Conservation (phyloP, 345 rosid genomes). For the Aquilaria malaccensis region DNA sequence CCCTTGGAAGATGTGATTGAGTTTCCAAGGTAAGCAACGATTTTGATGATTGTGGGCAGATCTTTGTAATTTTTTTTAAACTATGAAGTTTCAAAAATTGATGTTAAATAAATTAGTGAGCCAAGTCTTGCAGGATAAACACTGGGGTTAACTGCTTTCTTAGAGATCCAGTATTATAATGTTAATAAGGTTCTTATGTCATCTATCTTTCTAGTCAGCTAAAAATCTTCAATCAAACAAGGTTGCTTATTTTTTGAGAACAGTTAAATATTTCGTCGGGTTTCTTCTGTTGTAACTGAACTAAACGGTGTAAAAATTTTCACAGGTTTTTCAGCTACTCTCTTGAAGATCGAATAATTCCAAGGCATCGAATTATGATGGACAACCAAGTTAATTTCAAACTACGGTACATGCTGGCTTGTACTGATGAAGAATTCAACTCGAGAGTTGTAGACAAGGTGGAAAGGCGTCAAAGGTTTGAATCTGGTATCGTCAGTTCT, state of each 20-base stretch:
- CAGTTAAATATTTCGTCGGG: not conserved
- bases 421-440: conserved; percentile 60
- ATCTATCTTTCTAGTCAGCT: not conserved
- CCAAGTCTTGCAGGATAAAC: not conserved
- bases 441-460: conserved; percentile 50
- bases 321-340: conserved; percentile 92
- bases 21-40: conserved; percentile 62
- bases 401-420: conserved; percentile 67
- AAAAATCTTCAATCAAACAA: no score
- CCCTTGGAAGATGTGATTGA: conserved; percentile 80
- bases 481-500: conserved; percentile 25
- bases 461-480: conserved; percentile 55
- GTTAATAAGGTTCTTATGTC: not conserved
- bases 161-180: no score
- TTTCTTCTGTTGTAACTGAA: not conserved
- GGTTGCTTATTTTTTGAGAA: no score
- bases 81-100: not conserved
- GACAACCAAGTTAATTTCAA: conserved; percentile 73
- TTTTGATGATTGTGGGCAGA: not conserved
- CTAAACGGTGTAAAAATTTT: conserved; percentile 13
- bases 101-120: not conserved
- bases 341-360: conserved; percentile 72
- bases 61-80: not conserved
- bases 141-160: not conserved
- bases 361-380: conserved; percentile 62